Base-by-base conservation (phyloP, 306 rosid species). In the Inga laurina region DNA sequence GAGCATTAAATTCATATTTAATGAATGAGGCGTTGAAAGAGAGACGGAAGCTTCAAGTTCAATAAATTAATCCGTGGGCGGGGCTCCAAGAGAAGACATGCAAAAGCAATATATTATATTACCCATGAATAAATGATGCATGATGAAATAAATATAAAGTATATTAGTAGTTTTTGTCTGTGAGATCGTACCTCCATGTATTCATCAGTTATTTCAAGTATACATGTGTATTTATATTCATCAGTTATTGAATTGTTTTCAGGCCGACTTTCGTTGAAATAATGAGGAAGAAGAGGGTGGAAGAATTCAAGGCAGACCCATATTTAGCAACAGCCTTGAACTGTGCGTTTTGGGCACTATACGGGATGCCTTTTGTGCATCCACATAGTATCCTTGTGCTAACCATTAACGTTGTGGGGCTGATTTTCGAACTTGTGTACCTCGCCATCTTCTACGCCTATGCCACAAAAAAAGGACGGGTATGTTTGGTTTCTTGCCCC, bases 351-450 rank as follows among this genome's bases (percentile, higher is more conserved):
- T 95, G 97, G 97, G 72, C 89, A 3, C 85, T 90, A 43, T 95
- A 93, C 57, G 98, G 97, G 14, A 8, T 93, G 86, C 97, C 98
- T 3, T 88, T 93, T 64, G 90, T 95, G 49, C 93, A 90, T 46
- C 94, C 95, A 0, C 24, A 95, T 19, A 95, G 94, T 59, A 5
- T 84, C 71, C 88, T 95, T 21, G 95, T 93, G 0, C 62, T 88
- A 54, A 89, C 95, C 44, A 93, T 92, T 24, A 95, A 95, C 48
- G 30, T 75, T 10, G 70, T 89, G 80, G 97, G 98, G 0, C 92
- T 95, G 21, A 80, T 44, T 0, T 32, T 95, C 1, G 94, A 90
- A 87, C 66, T 91, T 10, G 11, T 84, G 43, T 95, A 95, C 51
- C 75, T 95, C 21, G 22, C 83, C 81, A 86, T 92, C 9, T 95